Percentiles rank a stretch among this genome's conserved stretches.
Conservation (phyloP, 768 basidiomycete species). For the Russula foetens region DNA sequence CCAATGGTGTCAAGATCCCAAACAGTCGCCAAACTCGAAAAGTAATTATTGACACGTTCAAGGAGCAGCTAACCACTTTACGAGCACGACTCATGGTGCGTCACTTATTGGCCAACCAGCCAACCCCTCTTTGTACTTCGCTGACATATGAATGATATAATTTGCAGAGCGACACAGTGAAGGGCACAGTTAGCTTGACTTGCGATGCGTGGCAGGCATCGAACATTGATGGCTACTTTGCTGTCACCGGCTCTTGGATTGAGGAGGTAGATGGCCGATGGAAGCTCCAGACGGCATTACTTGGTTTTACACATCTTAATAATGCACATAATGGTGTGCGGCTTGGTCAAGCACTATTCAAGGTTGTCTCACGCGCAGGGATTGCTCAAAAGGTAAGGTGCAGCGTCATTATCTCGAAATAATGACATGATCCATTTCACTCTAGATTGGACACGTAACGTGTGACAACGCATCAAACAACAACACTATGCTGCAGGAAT, state of each 20-base stretch:
- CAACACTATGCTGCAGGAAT: background rate
- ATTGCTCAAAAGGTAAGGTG: constrained; percentile 28
- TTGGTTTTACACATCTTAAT: constrained; percentile 32
- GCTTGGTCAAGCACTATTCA: constrained; percentile 33
- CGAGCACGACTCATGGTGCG: background rate
- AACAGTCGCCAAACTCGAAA: background rate
- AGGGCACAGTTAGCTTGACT: constrained; percentile 27
- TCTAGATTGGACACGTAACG: background rate
- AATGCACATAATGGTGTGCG: constrained; percentile 30
- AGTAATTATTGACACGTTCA: background rate
- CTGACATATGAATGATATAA: too few species aligned
- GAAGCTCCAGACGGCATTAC: constrained; percentile 23
- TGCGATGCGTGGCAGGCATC: constrained; percentile 36
- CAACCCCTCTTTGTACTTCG: too few species aligned
- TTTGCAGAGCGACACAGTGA: constrained; percentile 19
- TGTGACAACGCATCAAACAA: background rate
- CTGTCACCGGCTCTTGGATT: constrained; percentile 35
- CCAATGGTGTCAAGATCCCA: background rate
- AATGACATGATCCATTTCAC: background rate
- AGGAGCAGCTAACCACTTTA: background rate
- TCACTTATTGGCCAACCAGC: too few species aligned
- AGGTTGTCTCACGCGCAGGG: constrained; percentile 24
- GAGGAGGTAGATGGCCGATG: constrained; percentile 21
- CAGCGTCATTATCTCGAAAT: background rate
- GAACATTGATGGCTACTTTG: constrained; percentile 34